Conservation (phyloP, 768 basidiomycete genomes). For the Pisolithus marmoratus region DNA sequence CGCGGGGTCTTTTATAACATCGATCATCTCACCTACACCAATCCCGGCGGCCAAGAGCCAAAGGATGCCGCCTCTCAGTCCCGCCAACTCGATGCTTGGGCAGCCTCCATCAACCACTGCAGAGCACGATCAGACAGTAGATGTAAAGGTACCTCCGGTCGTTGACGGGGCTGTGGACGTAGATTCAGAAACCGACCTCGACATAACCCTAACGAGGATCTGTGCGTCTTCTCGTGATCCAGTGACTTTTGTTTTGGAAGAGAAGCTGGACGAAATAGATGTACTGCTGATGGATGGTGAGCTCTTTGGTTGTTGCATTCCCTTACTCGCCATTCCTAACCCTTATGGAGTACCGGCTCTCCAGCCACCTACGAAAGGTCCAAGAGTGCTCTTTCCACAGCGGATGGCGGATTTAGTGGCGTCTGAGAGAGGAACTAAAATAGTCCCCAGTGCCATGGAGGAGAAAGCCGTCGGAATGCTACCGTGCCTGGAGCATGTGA, state of each 20-base stretch:
- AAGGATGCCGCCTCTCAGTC: conserved; percentile 9
- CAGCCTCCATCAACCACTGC: conserved; percentile 17
- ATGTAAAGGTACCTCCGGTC: background rate
- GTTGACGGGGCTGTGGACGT: background rate
- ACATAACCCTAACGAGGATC: conserved; percentile 28
- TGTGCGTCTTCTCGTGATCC: conserved; percentile 25
- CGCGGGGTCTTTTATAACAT: conserved; percentile 29
- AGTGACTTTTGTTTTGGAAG: conserved; percentile 42
- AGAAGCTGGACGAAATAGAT: conserved; percentile 48
- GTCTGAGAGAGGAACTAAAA: background rate
- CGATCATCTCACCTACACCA: conserved; percentile 26
- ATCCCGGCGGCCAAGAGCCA: conserved; percentile 12
- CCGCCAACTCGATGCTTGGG: conserved; percentile 15
- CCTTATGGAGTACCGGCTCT: background rate
- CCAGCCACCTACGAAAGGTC: background rate
- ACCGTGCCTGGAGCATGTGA: background rate
- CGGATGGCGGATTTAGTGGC: background rate
- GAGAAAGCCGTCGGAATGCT: background rate
- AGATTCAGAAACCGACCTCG: conserved; percentile 18
- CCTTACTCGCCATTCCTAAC: no score
- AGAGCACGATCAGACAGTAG: background rate
- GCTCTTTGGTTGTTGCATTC: background rate
- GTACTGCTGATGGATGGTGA: conserved; percentile 55
- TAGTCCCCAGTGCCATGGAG: no score
- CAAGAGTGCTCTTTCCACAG: background rate